A percentile compares a stretch with the other conserved stretches of the same genome.
These are phyloP conservation scores for Alternaria burnsii DNA, from an alignment of 2,329 filamentous ascomycete genomes.

Conservation along the genomic window DNA sequence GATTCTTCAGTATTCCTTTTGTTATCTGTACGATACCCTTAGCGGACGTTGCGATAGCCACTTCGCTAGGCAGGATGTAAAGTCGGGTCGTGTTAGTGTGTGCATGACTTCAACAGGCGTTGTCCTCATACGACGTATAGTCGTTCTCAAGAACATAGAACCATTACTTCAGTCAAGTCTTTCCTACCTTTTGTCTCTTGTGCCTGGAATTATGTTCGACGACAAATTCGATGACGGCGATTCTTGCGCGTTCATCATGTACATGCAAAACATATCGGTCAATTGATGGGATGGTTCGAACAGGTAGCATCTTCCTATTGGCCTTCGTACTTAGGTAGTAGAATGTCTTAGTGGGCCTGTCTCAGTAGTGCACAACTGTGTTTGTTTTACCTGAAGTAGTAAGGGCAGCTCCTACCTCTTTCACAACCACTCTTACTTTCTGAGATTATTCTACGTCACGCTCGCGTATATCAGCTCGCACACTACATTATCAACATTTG, in stretches of 20 bases:
- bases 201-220: not conserved
- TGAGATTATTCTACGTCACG: not conserved
- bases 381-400: slow-evolving; percentile 11
- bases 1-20: slow-evolving; percentile 15
- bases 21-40: slow-evolving; percentile 29
- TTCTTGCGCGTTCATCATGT: not conserved
- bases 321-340: not conserved
- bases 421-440: not conserved
- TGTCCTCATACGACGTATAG: not conserved
- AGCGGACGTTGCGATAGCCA: slow-evolving; percentile 11
- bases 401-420: not conserved
- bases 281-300: not conserved
- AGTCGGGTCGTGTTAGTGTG: slow-evolving; percentile 8
- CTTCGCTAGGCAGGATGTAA: slow-evolving; percentile 11
- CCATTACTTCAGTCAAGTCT: not conserved
- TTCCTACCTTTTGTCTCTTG: not conserved
- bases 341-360: not conserved
- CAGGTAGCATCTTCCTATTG: not conserved
- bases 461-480: not conserved
- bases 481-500: not conserved
- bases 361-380: not conserved
- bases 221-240: not conserved
- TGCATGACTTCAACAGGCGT: slow-evolving; percentile 1
- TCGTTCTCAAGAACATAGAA: slow-evolving; percentile 12
- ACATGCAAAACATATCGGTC: not conserved